These are phyloP conservation scores for Gyromitra esculenta DNA, from an alignment of 2,329 filamentous ascomycete genomes.

Conservation along the genomic window DNA sequence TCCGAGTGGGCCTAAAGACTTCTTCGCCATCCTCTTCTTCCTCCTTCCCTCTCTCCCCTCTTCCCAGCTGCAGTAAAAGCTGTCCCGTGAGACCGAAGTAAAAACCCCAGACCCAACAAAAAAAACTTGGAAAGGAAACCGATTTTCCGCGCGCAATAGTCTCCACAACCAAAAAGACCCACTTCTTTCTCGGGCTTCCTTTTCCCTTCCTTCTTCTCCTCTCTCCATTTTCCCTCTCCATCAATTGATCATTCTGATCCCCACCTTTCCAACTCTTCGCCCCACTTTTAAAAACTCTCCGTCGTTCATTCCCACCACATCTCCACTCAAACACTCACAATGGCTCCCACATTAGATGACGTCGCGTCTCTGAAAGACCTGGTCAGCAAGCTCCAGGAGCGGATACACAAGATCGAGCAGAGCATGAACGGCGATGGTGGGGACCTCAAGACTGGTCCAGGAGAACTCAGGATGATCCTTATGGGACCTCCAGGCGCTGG, in stretches of 20 bases:
- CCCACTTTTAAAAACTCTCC: conserved; percentile 39
- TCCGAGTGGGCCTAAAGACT: conserved; percentile 19
- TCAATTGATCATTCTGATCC: conserved; percentile 30
- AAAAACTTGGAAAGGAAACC: conserved; percentile 40
- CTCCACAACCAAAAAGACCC: conserved; percentile 43
- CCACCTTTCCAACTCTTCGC: not conserved
- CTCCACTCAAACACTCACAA: conserved; percentile 60
- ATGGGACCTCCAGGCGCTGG: conserved; percentile 98
- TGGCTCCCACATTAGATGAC: conserved; percentile 88
- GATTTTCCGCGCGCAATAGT: conserved; percentile 6
- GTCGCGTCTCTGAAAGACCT: conserved; percentile 85
- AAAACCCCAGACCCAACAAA: conserved; percentile 34
- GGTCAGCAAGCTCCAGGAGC: conserved; percentile 82
- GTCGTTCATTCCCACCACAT: conserved; percentile 27
- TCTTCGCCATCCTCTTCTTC: too few relatives aligned
- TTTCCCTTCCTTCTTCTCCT: conserved; percentile 47
- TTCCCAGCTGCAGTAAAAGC: not conserved
- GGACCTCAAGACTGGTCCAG: conserved; percentile 63
- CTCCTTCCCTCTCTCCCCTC: too few relatives aligned
- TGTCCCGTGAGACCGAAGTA: conserved; percentile 45
- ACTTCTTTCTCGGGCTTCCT: conserved; percentile 43
- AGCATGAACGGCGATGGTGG: conserved; percentile 69
- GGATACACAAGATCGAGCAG: conserved; percentile 85
- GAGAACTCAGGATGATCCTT: conserved; percentile 89
- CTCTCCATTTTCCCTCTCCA: conserved; percentile 54